phyloP scores from a whole-genome alignment of 2,329 filamentous ascomycete species.

The Beauveria asiatica region DNA sequence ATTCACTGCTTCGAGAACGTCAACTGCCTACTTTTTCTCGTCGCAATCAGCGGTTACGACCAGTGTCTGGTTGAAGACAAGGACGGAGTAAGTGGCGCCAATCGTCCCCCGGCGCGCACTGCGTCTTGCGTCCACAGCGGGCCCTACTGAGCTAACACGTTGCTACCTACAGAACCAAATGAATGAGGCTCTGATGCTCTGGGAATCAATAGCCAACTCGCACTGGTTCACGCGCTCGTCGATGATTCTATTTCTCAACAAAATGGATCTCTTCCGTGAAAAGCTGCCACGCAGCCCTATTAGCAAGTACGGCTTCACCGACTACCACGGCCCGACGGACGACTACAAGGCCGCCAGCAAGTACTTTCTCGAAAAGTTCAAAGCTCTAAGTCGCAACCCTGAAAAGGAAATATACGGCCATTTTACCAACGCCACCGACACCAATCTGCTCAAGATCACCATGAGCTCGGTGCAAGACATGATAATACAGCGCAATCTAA shows the following conservation, averaged over 20 bases:
- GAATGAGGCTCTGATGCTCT: conserved; percentile 81
- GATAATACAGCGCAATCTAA: conserved; percentile 77
- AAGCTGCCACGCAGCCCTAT: conserved; percentile 66
- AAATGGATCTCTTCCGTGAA: conserved; percentile 76
- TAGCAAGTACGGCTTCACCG: conserved; percentile 65
- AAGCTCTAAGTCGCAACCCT: conserved; percentile 61
- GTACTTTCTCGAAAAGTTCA: conserved; percentile 77
- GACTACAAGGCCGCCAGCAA: conserved; percentile 69
- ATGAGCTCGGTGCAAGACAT: conserved; percentile 83
- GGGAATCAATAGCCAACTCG: conserved; percentile 77
- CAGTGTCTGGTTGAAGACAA: conserved; percentile 95
- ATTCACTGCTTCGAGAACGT: conserved; percentile 96
- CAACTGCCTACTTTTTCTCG: conserved; percentile 84
- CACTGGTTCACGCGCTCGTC: conserved; percentile 79
- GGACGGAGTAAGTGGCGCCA: conserved; percentile 65
- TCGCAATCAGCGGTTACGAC: conserved; percentile 92
- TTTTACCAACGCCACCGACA: conserved; percentile 55
- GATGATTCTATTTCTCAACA: conserved; percentile 79
- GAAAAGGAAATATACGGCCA: conserved; percentile 57
- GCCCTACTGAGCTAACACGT: conserved; percentile 12
- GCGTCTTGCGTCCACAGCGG: background rate
- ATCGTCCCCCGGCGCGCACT: background rate
- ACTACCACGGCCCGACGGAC: conserved; percentile 63
- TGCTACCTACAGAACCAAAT: conserved; percentile 63
- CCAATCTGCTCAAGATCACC: conserved; percentile 74